A percentile compares a stretch with the other conserved stretches of the same genome.
Conservation (phyloP, 2,329 filamentous ascomycete genomes). For the Colletotrichum godetiae region DNA sequence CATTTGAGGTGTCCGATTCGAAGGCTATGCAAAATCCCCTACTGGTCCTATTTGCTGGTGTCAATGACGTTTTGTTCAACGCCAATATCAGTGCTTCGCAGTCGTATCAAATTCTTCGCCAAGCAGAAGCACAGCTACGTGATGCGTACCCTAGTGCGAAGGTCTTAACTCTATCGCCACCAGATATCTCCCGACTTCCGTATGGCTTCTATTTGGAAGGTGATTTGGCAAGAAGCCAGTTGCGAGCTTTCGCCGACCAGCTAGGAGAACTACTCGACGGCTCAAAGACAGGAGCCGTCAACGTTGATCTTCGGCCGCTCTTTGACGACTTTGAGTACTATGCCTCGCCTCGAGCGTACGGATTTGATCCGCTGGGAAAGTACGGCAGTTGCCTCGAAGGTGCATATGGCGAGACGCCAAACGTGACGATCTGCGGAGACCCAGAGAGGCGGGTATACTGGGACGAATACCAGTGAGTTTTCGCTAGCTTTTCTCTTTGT, state of each 20-base stretch:
- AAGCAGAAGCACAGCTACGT: not conserved
- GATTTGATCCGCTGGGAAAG: constrained; percentile 19
- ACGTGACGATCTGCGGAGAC: constrained; percentile 29
- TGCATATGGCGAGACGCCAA: constrained; percentile 21
- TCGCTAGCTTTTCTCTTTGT: not conserved
- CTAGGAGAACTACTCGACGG: not conserved
- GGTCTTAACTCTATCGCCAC: constrained; percentile 18
- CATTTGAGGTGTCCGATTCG: not conserved
- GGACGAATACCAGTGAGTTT: constrained; percentile 31
- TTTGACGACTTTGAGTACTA: constrained; percentile 32
- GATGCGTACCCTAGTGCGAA: not conserved
- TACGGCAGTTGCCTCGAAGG: constrained; percentile 27
- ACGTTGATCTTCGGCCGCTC: constrained; percentile 12
- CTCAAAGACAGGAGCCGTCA: not conserved
- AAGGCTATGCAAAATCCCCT: constrained; percentile 5
- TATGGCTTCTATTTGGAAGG: constrained; percentile 22
- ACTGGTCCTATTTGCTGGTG: constrained; percentile 14
- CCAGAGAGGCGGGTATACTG: constrained; percentile 22
- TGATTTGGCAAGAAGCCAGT: not conserved
- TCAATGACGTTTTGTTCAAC: constrained; percentile 28
- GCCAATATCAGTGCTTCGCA: constrained; percentile 30
- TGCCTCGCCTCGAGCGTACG: constrained; percentile 10
- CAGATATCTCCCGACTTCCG: constrained; percentile 14
- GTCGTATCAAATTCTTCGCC: constrained; percentile 8
- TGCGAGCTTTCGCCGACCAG: constrained; percentile 1